These are phyloP conservation scores for Tagetes erecta DNA, from an alignment of 129 eudicot species.

Conservation along the genomic window DNA sequence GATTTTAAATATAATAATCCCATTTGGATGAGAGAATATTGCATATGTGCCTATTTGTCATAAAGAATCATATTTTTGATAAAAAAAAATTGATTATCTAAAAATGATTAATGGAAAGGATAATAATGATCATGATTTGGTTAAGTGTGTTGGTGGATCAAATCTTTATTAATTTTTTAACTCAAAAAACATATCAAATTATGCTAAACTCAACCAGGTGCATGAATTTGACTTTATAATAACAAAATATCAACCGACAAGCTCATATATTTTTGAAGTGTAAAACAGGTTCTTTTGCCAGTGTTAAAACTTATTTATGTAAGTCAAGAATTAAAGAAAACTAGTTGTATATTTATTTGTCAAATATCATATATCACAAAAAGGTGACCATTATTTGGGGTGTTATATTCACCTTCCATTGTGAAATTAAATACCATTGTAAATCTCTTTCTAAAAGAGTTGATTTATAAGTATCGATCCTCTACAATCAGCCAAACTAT, in stretches of 20 bases:
- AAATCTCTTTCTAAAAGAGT: no score
- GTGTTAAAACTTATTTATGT: not conserved
- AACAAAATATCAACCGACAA: not conserved
- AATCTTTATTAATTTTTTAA: constrained; percentile 13
- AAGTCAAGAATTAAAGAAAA: not conserved
- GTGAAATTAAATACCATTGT: no score
- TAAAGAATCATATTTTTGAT: not conserved
- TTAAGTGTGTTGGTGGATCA: not conserved
- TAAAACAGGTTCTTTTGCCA: not conserved
- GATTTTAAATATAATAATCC: not conserved
- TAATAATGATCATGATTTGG: not conserved
- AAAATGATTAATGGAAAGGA: not conserved
- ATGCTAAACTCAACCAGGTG: constrained; percentile 4
- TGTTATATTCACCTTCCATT: no score
- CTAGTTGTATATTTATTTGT: not conserved
- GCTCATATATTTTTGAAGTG: not conserved
- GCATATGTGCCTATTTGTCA: constrained; percentile 8
- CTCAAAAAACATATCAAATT: constrained; percentile 25
- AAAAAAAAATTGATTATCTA: no score
- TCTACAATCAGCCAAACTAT: no score
- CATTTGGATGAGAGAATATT: constrained; percentile 7
- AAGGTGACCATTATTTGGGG: no score
- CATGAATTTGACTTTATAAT: constrained; percentile 1
- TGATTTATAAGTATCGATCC: no score
- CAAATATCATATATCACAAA: no score